Percentiles rank a stretch among this genome's conserved stretches.
phyloP scores from a whole-genome alignment of 345 rosid genomes.

The Eucalyptus pumila region DNA sequence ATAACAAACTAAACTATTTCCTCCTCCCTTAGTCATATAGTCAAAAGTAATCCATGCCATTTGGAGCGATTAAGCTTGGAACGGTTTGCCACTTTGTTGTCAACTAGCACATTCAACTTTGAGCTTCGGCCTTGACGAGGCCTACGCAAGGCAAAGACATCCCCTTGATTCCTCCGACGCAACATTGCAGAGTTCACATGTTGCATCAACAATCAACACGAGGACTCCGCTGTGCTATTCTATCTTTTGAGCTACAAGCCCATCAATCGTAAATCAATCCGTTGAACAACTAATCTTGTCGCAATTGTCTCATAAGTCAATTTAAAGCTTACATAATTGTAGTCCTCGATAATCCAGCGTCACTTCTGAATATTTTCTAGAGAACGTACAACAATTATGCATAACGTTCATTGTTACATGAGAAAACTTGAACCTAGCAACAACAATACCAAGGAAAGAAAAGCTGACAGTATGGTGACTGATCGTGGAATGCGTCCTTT shows the following conservation, averaged over 20 bases:
- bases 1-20: background rate
- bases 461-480: constrained; percentile 2
- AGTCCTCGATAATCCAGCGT: background rate
- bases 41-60: background rate
- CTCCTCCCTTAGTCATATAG: background rate
- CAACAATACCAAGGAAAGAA: background rate
- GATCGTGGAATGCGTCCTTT: constrained; percentile 15
- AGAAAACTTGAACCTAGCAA: background rate
- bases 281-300: background rate
- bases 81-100: background rate
- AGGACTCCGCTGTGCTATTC: background rate
- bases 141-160: background rate
- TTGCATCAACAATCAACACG: background rate
- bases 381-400: background rate
- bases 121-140: background rate
- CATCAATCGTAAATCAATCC: background rate
- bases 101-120: background rate
- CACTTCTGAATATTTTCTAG: background rate
- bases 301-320: background rate
- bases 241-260: background rate
- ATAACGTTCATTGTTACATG: background rate
- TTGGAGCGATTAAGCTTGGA: background rate
- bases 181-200: background rate
- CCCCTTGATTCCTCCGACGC: background rate
- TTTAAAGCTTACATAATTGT: background rate